phyloP scores from a whole-genome alignment of 176 grass and related monocot species.

The Paspalum notatum region DNA sequence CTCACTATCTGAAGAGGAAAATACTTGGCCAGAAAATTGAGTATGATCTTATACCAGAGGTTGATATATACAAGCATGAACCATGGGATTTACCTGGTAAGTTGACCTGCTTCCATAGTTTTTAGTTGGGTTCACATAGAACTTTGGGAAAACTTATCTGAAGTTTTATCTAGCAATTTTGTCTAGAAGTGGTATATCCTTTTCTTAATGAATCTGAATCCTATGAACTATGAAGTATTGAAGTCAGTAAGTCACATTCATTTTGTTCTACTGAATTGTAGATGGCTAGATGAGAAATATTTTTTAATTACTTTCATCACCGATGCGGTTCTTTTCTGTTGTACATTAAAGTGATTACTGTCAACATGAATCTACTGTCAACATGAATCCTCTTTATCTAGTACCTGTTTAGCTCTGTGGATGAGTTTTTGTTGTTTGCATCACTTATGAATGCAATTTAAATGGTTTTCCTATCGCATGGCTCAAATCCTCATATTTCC shows the following conservation, averaged over 20 bases:
- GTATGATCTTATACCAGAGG: constrained; percentile 62
- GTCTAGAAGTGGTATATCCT: background rate
- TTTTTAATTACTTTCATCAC: background rate
- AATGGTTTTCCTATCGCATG: background rate
- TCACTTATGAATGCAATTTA: constrained; percentile 12
- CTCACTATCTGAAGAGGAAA: constrained; percentile 85
- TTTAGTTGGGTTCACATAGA: background rate
- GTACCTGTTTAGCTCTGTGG: background rate
- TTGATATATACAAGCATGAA: constrained; percentile 98
- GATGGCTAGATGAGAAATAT: background rate
- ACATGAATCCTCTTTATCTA: constrained; percentile 27
- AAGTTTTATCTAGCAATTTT: background rate
- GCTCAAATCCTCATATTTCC: constrained; percentile 19
- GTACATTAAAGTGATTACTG: constrained; percentile 27
- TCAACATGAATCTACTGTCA: background rate
- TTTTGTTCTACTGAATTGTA: constrained; percentile 3
- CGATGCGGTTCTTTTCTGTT: constrained; percentile 8
- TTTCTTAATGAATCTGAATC: background rate
- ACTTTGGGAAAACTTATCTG: background rate
- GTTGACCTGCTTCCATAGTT: constrained; percentile 18
- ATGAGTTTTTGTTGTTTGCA: background rate
- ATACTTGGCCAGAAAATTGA: constrained; percentile 71
- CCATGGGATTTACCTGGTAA: constrained; percentile 97
- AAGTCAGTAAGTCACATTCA: background rate
- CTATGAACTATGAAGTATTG: background rate